Evolutionary conservation across 768 basidiomycete genomes (phyloP), one percentile per base, ranked within the genome.

Genomic region (Calocybe indica): DNA sequence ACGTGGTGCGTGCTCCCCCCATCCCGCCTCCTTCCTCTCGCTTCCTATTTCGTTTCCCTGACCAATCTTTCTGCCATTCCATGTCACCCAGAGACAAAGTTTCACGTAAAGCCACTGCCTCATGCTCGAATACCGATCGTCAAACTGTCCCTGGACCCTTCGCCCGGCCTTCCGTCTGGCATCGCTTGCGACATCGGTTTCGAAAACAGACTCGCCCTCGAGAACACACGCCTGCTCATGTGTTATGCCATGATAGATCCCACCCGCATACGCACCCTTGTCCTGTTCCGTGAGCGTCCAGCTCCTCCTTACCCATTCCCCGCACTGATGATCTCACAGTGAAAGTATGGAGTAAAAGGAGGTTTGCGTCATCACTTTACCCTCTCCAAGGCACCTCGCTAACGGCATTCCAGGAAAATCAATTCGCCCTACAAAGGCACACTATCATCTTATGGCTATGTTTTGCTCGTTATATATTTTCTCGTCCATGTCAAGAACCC

Each of bases 161-260:
- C 89, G 2, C 83, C 83, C 8, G 82, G 84, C 5, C 71, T 92
- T 10, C 85, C 86, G 7, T 76, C 81, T 43, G 94, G 93, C 47
- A 95, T 99, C 57, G 89, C 94, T 6, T 97, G 95, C 62, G 95
- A 99, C 64, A 99, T 99, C 54, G 95, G 95, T 12, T 98, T 98
- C 58, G 95, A 96, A 73, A 98, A 98, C 68, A 80, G 94, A 59
- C 75, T 99, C 46, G 95, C 95, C 28, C 74, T 99, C 48, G 95
- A 99, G 71, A 99, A 99, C 65, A 99, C 95, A 32, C 79, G 95
- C 47, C 69, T 99, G 50, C 75, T 99, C 48, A 86, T 94, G 80
- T 97, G 92, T 62, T 99, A 99, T 67, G 94, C 95, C 55, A 92
- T 92, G 76, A 81, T 97, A 60, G 95, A 99, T 67, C 92, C 93